Percentiles rank a stretch among this genome's conserved stretches.
Conservation (phyloP, 2,329 filamentous ascomycete species). For the Furcasterigmium sp. region DNA sequence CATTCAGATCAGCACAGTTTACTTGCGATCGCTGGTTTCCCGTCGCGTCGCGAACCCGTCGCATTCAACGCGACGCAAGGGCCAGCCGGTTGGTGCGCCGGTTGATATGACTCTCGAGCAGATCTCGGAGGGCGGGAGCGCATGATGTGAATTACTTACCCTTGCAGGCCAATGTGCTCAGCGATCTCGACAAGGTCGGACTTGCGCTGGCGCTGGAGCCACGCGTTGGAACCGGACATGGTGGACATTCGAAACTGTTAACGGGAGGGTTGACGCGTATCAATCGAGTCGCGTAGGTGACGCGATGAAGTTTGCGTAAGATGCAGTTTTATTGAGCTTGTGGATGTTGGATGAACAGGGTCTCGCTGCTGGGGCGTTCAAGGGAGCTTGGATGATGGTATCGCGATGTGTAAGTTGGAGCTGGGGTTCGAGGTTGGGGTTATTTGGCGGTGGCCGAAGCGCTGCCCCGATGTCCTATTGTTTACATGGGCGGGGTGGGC, state of each 20-base stretch:
- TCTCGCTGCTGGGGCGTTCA: background rate
- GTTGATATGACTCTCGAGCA: background rate
- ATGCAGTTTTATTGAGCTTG: background rate
- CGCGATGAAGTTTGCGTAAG: slow-evolving; percentile 5
- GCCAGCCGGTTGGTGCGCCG: background rate
- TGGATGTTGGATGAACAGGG: slow-evolving; percentile 4
- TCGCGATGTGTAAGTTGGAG: slow-evolving; percentile 4
- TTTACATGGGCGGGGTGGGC: slow-evolving; percentile 1
- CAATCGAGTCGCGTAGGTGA: slow-evolving; percentile 6
- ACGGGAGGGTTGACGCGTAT: slow-evolving; percentile 5
- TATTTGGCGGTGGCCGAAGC: slow-evolving; percentile 3
- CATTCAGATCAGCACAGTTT: background rate
- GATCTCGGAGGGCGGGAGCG: background rate
- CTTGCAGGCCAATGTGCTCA: slow-evolving; percentile 61
- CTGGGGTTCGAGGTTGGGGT: slow-evolving; percentile 7
- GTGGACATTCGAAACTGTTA: slow-evolving; percentile 14
- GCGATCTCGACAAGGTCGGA: slow-evolving; percentile 71
- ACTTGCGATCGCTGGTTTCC: no score
- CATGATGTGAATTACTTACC: slow-evolving; percentile 65
- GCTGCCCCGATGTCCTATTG: slow-evolving; percentile 5
- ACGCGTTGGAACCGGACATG: slow-evolving; percentile 64
- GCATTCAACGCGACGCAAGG: background rate
- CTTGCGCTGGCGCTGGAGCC: slow-evolving; percentile 80
- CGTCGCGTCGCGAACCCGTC: background rate
- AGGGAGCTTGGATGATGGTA: background rate